Percentiles rank a stretch among this genome's conserved stretches.
Conservation (phyloP, 2,329 filamentous ascomycete genomes). For the Colletotrichum lentis region DNA sequence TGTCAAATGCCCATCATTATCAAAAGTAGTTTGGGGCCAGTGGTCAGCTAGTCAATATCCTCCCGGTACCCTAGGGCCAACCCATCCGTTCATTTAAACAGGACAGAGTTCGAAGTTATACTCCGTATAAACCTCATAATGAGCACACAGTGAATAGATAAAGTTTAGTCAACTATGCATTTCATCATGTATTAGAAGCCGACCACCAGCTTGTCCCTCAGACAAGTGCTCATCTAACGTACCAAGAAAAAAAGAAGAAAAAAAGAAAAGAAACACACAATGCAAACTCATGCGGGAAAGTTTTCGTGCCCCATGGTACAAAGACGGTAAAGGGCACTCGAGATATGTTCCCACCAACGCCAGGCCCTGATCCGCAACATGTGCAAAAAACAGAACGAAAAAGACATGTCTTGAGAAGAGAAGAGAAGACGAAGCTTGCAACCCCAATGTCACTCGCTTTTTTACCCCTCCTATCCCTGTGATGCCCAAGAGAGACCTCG, state of each 20-base stretch:
- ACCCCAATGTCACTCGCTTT: conserved; percentile 34
- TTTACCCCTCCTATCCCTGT: conserved; percentile 30
- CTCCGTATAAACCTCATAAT: no score
- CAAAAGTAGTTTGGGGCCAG: no score
- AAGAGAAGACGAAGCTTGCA: conserved; percentile 15
- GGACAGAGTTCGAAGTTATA: no score
- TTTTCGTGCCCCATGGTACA: conserved; percentile 37
- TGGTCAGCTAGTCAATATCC: no score
- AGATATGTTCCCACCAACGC: conserved; percentile 30
- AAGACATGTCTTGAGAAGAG: conserved; percentile 15
- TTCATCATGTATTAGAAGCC: conserved; percentile 39
- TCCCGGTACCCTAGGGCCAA: no score
- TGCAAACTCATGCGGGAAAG: conserved; percentile 34
- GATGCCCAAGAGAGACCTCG: conserved; percentile 30
- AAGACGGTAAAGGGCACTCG: conserved; percentile 18
- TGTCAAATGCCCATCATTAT: no score
- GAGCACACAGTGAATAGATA: not conserved
- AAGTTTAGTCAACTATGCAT: conserved; percentile 26
- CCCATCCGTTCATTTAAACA: no score
- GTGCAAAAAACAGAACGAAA: conserved; percentile 6
- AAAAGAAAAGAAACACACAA: conserved; percentile 13
- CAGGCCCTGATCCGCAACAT: conserved; percentile 16
- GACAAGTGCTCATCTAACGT: conserved; percentile 34
- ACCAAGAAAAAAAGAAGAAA: conserved; percentile 20
- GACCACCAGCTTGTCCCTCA: conserved; percentile 29